Evolutionary conservation across 805 yeast genomes (phyloP).

Genomic region (Ogataea methanolica): DNA sequence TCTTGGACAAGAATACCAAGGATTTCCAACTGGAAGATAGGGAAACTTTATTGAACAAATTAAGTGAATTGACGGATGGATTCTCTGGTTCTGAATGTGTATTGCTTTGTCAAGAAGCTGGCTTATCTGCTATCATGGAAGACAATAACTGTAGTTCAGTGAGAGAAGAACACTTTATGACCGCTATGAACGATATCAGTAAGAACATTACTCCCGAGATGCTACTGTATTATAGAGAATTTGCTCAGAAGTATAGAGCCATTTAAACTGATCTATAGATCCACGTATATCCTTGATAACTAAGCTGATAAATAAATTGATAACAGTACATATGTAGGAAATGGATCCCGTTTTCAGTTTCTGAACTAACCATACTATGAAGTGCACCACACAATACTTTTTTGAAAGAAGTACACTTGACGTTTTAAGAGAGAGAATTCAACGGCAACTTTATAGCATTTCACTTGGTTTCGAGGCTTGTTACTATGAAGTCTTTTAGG

Average conservation of each 20-base stretch:
- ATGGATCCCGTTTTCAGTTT: no score
- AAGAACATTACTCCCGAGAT: conserved; percentile 82
- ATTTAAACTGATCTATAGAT: conserved; percentile 1
- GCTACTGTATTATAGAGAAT: conserved; percentile 67
- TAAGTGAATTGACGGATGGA: conserved; percentile 73
- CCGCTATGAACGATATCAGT: conserved; percentile 64
- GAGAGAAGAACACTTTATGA: conserved; percentile 51
- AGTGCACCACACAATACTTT: no score
- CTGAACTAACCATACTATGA: no score
- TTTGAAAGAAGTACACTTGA: no score
- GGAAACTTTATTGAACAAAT: conserved; percentile 35
- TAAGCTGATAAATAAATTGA: not conserved
- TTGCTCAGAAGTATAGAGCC: conserved; percentile 35
- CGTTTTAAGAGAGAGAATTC: no score
- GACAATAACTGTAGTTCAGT: conserved; percentile 51
- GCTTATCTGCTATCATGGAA: conserved; percentile 89
- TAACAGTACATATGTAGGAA: not conserved
- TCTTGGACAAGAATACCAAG: conserved; percentile 61
- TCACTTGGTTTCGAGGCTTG: no score
- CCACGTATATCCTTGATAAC: not conserved
- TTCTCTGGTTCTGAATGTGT: conserved; percentile 98
- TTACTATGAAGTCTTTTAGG: not conserved
- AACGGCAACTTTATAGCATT: no score
- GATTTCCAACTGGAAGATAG: conserved; percentile 55
- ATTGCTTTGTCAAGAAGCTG: conserved; percentile 90